Percentiles rank a stretch among this genome's conserved stretches.
phyloP scores from a whole-genome alignment of 208 protist species.

The Leishmania major region DNA sequence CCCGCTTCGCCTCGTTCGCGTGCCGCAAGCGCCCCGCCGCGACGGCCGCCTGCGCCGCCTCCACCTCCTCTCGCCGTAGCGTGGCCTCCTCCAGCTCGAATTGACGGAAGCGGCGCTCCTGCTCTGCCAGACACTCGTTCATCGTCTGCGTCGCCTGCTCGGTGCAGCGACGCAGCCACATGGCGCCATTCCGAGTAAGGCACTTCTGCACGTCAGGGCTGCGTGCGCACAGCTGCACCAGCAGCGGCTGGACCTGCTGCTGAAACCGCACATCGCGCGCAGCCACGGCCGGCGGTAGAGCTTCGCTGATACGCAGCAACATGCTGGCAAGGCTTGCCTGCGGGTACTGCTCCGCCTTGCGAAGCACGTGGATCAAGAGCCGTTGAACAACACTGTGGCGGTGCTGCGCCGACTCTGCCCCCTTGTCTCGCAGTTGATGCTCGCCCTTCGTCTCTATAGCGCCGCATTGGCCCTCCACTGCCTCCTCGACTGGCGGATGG shows the following conservation, averaged over 20 bases:
- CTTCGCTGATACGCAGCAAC: conserved; percentile 58
- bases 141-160: conserved; percentile 34
- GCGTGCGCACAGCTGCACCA: conserved; percentile 41
- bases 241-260: conserved; percentile 24
- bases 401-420: neutral
- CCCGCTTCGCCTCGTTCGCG: conserved; percentile 23
- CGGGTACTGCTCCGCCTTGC: conserved; percentile 48
- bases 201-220: conserved; percentile 27
- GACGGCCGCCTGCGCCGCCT: conserved; percentile 14
- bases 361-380: conserved; percentile 51
- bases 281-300: conserved; percentile 27
- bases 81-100: conserved; percentile 66
- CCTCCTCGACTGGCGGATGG: neutral
- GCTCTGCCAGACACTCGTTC: conserved; percentile 45
- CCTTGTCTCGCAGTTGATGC: neutral
- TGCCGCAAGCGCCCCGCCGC: conserved; percentile 26
- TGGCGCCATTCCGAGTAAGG: conserved; percentile 36
- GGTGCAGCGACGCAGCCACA: conserved; percentile 52
- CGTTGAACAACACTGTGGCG: conserved; percentile 36
- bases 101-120: conserved; percentile 58
- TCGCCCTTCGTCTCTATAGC: neutral
- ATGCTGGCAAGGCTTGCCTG: conserved; percentile 12
- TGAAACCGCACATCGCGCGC: conserved; percentile 36
- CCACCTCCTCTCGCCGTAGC: conserved; percentile 25
- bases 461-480: neutral